Percentiles rank a stretch among this genome's conserved stretches.
These are phyloP conservation scores for Mycena haematopus DNA, from an alignment of 768 basidiomycete genomes.

Conservation along the genomic window DNA sequence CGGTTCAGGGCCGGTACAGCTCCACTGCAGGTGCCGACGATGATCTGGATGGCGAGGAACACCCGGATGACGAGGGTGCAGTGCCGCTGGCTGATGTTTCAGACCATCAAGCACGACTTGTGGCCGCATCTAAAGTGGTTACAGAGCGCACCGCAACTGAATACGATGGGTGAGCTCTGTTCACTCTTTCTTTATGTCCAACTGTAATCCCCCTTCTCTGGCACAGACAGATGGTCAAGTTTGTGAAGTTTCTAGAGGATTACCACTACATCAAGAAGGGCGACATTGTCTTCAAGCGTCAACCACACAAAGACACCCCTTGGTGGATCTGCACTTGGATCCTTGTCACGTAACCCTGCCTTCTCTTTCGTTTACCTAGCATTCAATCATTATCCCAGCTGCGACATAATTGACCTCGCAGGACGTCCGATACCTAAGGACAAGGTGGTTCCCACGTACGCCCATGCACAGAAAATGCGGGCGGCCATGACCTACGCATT, in stretches of 20 bases:
- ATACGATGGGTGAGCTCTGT: neutral
- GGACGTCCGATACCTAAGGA: slow-evolving; percentile 15
- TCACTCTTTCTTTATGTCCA: neutral
- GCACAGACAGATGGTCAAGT: slow-evolving; percentile 31
- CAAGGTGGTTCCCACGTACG: slow-evolving; percentile 26
- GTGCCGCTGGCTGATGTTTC: neutral
- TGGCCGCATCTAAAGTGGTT: slow-evolving; percentile 5
- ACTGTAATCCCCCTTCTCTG: neutral
- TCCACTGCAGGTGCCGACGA: too few relatives aligned
- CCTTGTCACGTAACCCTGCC: neutral
- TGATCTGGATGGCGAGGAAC: too few relatives aligned
- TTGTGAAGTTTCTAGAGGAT: slow-evolving; percentile 24
- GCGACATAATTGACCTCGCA: slow-evolving; percentile 34
- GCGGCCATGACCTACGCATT: too few relatives aligned
- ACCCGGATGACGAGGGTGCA: neutral
- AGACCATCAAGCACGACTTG: neutral
- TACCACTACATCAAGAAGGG: slow-evolving; percentile 23
- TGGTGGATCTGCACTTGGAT: slow-evolving; percentile 27
- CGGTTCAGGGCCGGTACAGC: neutral
- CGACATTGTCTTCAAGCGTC: slow-evolving; percentile 27
- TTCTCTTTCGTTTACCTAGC: too few relatives aligned
- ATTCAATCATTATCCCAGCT: slow-evolving; percentile 27
- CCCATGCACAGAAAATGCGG: slow-evolving; percentile 44
- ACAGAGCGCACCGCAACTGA: neutral
- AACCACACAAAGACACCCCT: slow-evolving; percentile 28